Evolutionary conservation across 257 asterid species (phyloP).

Genomic region (Leptodermis oblonga): DNA sequence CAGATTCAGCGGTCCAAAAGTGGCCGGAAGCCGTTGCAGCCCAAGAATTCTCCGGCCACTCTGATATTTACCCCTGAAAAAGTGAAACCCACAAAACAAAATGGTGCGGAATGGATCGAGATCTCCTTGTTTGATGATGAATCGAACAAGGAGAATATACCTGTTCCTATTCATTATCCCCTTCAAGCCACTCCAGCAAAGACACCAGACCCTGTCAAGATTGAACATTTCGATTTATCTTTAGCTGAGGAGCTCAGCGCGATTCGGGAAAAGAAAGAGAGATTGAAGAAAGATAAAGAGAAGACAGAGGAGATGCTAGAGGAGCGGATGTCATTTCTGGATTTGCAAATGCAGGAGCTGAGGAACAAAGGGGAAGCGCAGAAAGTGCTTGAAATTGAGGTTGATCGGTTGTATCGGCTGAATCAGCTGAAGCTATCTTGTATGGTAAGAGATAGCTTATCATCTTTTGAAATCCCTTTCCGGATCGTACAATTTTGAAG

Average conservation of each 20-base stretch:
- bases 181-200: slow-evolving; percentile 18
- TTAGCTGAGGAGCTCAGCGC: slow-evolving; percentile 75
- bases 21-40: slow-evolving; percentile 48
- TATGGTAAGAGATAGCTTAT: slow-evolving; percentile 38
- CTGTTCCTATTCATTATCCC: slow-evolving; percentile 24
- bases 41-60: slow-evolving; percentile 32
- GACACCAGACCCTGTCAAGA: not conserved
- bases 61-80: slow-evolving; percentile 12
- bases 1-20: slow-evolving; percentile 17
- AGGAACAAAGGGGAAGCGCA: slow-evolving; percentile 55
- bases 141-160: slow-evolving; percentile 60
- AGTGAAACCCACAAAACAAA: slow-evolving; percentile 13
- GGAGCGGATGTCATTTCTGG: slow-evolving; percentile 43
- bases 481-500: too few species aligned
- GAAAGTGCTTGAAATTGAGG: slow-evolving; percentile 78
- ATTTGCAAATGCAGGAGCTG: slow-evolving; percentile 56
- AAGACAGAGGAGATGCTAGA: slow-evolving; percentile 47
- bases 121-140: slow-evolving; percentile 11
- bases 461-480: not conserved
- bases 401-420: slow-evolving; percentile 76
- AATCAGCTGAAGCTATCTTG: slow-evolving; percentile 67
- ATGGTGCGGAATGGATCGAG: slow-evolving; percentile 16
- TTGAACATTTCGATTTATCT: slow-evolving; percentile 43
- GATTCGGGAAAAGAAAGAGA: slow-evolving; percentile 54
- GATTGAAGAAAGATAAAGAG: slow-evolving; percentile 51